These are phyloP conservation scores for Agapanthus africanus DNA, from an alignment of 106 monocot genomes.

Conservation along the genomic window DNA sequence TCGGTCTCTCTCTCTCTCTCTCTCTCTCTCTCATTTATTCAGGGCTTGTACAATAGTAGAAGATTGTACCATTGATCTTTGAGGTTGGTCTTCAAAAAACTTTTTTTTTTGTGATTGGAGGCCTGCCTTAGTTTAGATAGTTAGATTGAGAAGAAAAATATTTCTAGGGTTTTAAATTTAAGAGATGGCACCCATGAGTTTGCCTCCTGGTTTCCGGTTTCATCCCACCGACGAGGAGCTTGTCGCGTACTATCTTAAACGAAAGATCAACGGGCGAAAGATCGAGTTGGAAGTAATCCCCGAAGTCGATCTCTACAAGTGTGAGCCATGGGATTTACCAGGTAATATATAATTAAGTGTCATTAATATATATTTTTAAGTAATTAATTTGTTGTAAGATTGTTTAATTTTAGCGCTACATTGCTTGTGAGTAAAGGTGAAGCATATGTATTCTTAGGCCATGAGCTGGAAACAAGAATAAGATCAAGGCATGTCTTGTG, in stretches of 20 bases:
- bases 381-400: background rate
- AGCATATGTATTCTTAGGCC: background rate
- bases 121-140: background rate
- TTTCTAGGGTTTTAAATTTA: background rate
- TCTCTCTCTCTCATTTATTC: constrained; percentile 1
- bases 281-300: constrained; percentile 22
- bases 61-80: background rate
- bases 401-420: background rate
- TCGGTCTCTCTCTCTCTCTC: no score
- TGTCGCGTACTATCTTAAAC: constrained; percentile 16
- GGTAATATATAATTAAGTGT: background rate
- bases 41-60: constrained; percentile 1
- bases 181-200: constrained; percentile 15
- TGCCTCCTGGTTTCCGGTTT: constrained; percentile 17
- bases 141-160: background rate
- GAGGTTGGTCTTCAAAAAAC: constrained; percentile 9
- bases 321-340: constrained; percentile 29
- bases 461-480: background rate
- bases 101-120: constrained; percentile 2
- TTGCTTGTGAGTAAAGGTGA: constrained; percentile 17
- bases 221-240: constrained; percentile 18
- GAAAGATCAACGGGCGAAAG: constrained; percentile 20
- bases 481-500: background rate
- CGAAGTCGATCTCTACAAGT: constrained; percentile 28
- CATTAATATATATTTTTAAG: background rate